phyloP scores from a whole-genome alignment of 2,329 filamentous ascomycete genomes.

The Sclerotinia nivalis region DNA sequence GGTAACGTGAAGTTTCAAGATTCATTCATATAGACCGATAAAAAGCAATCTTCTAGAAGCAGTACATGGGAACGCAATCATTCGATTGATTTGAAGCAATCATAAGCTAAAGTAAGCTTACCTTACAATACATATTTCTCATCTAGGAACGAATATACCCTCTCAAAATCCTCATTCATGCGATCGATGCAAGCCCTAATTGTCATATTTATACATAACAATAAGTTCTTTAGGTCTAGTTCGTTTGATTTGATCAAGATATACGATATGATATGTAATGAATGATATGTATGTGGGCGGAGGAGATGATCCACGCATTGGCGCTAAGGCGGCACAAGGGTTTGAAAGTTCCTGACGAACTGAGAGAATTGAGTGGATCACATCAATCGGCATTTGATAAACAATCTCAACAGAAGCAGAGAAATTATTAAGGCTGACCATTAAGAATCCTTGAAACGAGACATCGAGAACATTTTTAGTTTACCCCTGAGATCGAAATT shows the following conservation, averaged over 20 bases:
- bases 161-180: neutral
- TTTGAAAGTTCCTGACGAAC: conserved; percentile 3
- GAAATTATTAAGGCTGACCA: conserved; percentile 23
- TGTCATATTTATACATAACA: neutral
- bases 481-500: conserved; percentile 26
- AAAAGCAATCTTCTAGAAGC: conserved; percentile 22
- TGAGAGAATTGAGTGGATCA: conserved; percentile 19
- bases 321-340: conserved; percentile 22
- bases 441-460: conserved; percentile 11
- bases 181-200: conserved; percentile 15
- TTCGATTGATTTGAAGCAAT: neutral
- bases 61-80: neutral
- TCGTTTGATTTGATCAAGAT: neutral
- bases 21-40: neutral
- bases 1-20: conserved; percentile 5
- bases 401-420: conserved; percentile 19
- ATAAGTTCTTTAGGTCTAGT: neutral
- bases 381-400: conserved; percentile 22
- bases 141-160: neutral
- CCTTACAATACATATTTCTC: neutral
- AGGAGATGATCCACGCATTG: conserved; percentile 14
- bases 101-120: conserved; percentile 17
- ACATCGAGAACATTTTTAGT: conserved; percentile 13
- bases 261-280: conserved; percentile 17
- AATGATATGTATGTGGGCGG: conserved; percentile 16